Conservation (phyloP, 2,329 filamentous ascomycete genomes). For the Penicillium nordicum region DNA sequence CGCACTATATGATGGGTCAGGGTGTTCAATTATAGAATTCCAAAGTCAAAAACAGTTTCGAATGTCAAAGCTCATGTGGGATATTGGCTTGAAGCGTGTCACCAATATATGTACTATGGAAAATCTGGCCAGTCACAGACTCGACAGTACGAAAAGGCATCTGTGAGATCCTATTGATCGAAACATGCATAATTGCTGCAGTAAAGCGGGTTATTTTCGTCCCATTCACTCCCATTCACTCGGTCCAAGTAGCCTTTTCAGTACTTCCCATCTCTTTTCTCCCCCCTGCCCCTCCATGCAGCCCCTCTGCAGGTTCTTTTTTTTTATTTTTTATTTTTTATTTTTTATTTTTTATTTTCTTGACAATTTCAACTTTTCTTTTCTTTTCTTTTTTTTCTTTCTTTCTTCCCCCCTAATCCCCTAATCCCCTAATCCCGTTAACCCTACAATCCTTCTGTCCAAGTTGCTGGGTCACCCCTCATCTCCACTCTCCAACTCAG, state of each 20-base stretch:
- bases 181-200: conserved; percentile 24
- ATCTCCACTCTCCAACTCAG: conserved; percentile 8
- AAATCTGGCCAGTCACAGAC: conserved; percentile 9
- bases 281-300: conserved; percentile 18
- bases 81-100: neutral
- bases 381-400: neutral
- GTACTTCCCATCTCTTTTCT: neutral
- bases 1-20: neutral
- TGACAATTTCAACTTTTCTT: neutral
- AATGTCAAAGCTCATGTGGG: neutral
- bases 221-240: conserved; percentile 11
- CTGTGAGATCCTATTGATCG: conserved; percentile 17
- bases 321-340: conserved; percentile 2
- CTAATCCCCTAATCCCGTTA: neutral
- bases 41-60: neutral
- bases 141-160: conserved; percentile 6
- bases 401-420: neutral
- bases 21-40: neutral
- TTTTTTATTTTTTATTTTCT: neutral
- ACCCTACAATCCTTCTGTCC: conserved; percentile 1
- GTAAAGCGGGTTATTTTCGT: conserved; percentile 25
- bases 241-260: conserved; percentile 11
- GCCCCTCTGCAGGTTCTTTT: conserved; percentile 21
- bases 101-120: neutral
- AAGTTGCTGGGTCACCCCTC: conserved; percentile 9